Conservation (phyloP, 208 protist genomes). For the Herpetomonas tarakana region DNA sequence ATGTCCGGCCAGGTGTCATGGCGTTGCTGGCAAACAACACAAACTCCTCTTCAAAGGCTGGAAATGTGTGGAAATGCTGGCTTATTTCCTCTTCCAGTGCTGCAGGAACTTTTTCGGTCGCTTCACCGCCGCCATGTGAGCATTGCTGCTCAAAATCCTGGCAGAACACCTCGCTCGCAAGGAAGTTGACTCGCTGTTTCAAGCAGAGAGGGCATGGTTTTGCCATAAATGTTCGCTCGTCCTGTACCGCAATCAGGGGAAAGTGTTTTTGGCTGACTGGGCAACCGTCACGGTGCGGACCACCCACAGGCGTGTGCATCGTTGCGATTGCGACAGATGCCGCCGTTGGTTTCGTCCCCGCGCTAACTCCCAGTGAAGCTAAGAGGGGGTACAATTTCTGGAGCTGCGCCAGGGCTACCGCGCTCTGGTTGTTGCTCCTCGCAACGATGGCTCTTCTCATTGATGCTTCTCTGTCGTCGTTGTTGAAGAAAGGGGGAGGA, state of each 20-base stretch:
- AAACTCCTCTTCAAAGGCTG: slow-evolving; percentile 26
- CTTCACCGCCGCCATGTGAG: not conserved
- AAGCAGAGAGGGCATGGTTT: slow-evolving; percentile 57
- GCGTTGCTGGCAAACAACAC: slow-evolving; percentile 32
- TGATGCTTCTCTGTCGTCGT: not conserved
- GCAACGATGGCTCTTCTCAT: not conserved
- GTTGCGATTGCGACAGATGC: slow-evolving; percentile 34
- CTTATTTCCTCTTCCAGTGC: slow-evolving; percentile 22
- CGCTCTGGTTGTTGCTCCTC: not conserved
- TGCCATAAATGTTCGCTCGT: slow-evolving; percentile 39
- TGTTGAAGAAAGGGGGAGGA: no score
- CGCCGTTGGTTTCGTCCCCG: not conserved
- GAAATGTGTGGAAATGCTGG: slow-evolving; percentile 37
- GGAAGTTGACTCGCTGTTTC: slow-evolving; percentile 53
- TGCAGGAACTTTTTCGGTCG: slow-evolving; percentile 15
- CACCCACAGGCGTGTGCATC: slow-evolving; percentile 15
- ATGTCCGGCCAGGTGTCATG: slow-evolving; percentile 52
- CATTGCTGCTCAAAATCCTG: slow-evolving; percentile 47
- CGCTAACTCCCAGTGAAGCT: not conserved
- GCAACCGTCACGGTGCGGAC: slow-evolving; percentile 39
- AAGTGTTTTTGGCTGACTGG: slow-evolving; percentile 40
- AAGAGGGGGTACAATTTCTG: not conserved
- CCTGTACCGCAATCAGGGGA: slow-evolving; percentile 39
- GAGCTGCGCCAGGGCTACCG: not conserved
- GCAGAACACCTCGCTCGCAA: slow-evolving; percentile 68